phyloP scores from a whole-genome alignment of 371 early-diverging fungal genomes.

The Mortierella sp. region DNA sequence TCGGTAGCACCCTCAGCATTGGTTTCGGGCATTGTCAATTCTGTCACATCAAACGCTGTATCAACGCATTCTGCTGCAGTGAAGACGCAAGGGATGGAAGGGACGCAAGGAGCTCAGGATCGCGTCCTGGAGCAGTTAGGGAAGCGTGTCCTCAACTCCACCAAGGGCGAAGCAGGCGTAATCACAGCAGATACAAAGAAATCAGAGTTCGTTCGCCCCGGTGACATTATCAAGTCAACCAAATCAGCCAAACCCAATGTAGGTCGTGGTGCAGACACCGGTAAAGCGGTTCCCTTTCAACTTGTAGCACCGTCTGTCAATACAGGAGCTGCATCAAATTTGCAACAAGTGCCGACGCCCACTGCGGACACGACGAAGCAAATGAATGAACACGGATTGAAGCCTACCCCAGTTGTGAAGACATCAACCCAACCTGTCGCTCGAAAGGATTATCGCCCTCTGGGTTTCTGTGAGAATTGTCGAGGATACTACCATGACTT shows the following conservation, averaged over 20 bases:
- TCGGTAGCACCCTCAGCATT: slow-evolving; percentile 22
- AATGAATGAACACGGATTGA: background rate
- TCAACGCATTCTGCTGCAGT: slow-evolving; percentile 28
- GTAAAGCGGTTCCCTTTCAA: no score
- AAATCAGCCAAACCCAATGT: background rate
- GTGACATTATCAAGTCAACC: slow-evolving; percentile 7
- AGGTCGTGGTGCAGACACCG: background rate
- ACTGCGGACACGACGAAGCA: no score
- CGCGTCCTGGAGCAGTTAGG: slow-evolving; percentile 36
- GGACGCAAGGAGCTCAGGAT: slow-evolving; percentile 8
- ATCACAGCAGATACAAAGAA: slow-evolving; percentile 3
- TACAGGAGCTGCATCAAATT: no score
- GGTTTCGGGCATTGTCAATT: slow-evolving; percentile 37
- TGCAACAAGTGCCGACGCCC: background rate
- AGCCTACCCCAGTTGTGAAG: background rate
- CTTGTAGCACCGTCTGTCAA: no score
- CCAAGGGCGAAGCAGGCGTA: slow-evolving; percentile 13
- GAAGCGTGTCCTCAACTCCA: slow-evolving; percentile 29
- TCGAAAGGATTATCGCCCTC: slow-evolving; percentile 10
- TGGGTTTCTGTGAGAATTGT: slow-evolving; percentile 48
- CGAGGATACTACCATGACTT: slow-evolving; percentile 14
- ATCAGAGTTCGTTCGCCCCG: slow-evolving; percentile 15
- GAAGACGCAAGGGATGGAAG: background rate
- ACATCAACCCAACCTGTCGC: background rate
- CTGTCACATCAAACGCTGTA: slow-evolving; percentile 20